Evolutionary conservation across 306 rosid species (phyloP).

Genomic region (Lathyrus tuberosus): DNA sequence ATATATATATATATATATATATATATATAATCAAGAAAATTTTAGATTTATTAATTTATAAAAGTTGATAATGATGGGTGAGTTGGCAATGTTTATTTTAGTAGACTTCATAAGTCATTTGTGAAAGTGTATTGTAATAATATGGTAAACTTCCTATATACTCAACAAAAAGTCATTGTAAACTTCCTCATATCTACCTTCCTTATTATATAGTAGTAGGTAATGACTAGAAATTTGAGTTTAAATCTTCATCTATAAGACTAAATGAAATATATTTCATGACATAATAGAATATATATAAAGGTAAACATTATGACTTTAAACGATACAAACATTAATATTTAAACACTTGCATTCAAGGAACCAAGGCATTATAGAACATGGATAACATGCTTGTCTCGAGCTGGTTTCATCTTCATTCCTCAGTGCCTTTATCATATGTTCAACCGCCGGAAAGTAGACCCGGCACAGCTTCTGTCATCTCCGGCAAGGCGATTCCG

Average conservation of each 20-base stretch:
- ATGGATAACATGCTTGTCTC: conserved; percentile 42
- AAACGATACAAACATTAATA: background rate
- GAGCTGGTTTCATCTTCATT: conserved; percentile 47
- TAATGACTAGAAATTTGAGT: conserved; percentile 6
- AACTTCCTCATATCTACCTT: background rate
- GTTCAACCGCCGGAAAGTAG: conserved; percentile 52
- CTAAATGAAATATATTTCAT: background rate
- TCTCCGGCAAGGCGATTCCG: conserved; percentile 45
- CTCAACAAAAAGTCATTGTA: background rate
- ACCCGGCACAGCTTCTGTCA: conserved; percentile 36
- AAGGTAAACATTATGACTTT: background rate
- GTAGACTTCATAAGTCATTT: conserved; percentile 29
- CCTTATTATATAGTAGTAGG: conserved; percentile 20
- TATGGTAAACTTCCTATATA: too few species aligned
- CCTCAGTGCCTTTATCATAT: conserved; percentile 45
- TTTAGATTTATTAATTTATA: background rate
- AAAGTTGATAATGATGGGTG: conserved; percentile 8
- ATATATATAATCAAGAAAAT: too few species aligned
- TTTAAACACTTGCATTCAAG: background rate
- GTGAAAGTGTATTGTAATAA: too few species aligned
- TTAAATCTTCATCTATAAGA: conserved; percentile 2
- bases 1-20: too few species aligned
- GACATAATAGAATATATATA: background rate
- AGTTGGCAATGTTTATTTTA: conserved; percentile 15
- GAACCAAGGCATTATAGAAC: conserved; percentile 5